Base-by-base conservation (phyloP, 257 asterid species). In the Solanum pinnatisectum region DNA sequence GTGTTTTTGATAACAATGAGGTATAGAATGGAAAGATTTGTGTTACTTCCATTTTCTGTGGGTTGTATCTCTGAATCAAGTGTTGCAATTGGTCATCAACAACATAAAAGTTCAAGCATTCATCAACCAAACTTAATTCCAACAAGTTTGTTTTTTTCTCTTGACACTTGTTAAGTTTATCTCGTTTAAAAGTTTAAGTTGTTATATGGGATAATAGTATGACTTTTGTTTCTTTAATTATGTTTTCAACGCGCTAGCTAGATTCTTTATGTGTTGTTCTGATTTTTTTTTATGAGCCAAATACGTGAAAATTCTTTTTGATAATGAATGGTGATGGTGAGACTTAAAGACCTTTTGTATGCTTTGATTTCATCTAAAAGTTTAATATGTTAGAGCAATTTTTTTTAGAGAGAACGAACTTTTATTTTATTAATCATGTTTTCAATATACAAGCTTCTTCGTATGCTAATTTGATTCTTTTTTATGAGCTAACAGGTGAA, bases 11-110 rank as follows among this genome's bases (percentile, higher is more conserved):
- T 5, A 59, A 59, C 3, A 37, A 88, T 85, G 87, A 90, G 90
- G 25, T 87, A 87, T 49, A 86, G 59, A n/a, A 77, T 86, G 91
- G 90, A 87, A 11, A 90, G 92, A 68, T 71, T 88, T 23, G 88
- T 90, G 71, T 27, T 87, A 88, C 90, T 90, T 77, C 93, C 92
- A 4, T 89, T 87, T 83, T 82, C 93, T 30, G 82, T 90, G 77
- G 93, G 92, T 14, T 91, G 93, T 30, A 79, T 68, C 35, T 86
- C 90, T 68, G 87, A 86, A 39, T 90, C 91, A 56, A 89, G 93
- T 84, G 87, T 90, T 84, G 89, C 86, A 25, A 87, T 90, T 33
- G 90, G 84, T 76, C 70, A 18, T 27, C 60, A 77, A 36, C 76
- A 73, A 46, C 68, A 56, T 79, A 71, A 78, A 8, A 40, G 22